Evolutionary conservation across 768 basidiomycete species (phyloP).

Genomic region (Polyporus arcularius): DNA sequence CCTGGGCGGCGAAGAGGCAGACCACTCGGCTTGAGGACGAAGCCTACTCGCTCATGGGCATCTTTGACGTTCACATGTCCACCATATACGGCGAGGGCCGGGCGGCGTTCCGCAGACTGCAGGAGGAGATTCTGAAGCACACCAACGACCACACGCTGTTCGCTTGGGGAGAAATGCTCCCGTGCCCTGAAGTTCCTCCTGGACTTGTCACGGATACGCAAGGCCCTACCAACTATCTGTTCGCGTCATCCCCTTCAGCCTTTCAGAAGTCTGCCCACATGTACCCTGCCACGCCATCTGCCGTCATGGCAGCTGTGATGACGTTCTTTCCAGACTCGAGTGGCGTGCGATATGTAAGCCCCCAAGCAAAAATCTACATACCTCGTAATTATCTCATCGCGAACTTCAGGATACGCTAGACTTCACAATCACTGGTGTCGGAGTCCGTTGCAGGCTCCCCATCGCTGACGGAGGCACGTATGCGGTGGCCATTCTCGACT

Average conservation of each 20-base stretch:
- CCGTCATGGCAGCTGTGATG: too few relatives aligned
- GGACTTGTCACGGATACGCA: not conserved
- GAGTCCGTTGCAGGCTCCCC: too few relatives aligned
- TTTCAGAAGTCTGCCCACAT: not conserved
- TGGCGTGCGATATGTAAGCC: too few relatives aligned
- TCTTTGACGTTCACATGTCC: conserved; percentile 7
- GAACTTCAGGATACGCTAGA: too few relatives aligned
- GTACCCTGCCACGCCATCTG: too few relatives aligned
- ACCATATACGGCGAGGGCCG: conserved; percentile 6
- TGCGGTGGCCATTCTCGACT: too few relatives aligned
- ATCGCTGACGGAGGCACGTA: too few relatives aligned
- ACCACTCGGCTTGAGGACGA: conserved; percentile 5
- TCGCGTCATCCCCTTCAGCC: not conserved
- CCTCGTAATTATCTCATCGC: too few relatives aligned
- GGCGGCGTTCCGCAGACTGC: conserved; percentile 2
- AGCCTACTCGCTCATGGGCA: conserved; percentile 8
- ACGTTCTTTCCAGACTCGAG: too few relatives aligned
- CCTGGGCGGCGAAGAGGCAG: not conserved
- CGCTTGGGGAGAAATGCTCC: not conserved
- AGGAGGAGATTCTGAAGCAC: not conserved
- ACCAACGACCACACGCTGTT: not conserved
- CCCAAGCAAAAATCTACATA: too few relatives aligned
- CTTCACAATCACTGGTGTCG: too few relatives aligned
- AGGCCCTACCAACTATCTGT: not conserved
- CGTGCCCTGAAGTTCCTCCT: not conserved